Evolutionary conservation across 768 basidiomycete genomes (phyloP).

Genomic region (Chlorophyllum brunneum): DNA sequence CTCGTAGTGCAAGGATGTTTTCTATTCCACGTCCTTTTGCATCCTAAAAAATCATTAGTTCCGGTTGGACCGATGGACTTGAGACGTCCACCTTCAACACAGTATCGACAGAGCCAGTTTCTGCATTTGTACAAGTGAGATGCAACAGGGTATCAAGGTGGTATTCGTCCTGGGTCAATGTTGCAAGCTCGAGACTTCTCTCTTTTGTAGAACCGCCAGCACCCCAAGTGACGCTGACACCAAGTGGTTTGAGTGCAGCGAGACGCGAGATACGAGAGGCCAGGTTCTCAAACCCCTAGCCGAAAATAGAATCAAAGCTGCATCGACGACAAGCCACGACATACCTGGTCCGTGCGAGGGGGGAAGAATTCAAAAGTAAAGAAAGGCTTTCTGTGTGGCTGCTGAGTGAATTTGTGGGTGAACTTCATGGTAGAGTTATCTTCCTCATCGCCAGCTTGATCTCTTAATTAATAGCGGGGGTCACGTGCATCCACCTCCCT

Average conservation of each 20-base stretch:
- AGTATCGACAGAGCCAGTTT: constrained; percentile 79
- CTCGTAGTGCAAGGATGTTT: constrained; percentile 89
- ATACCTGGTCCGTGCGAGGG: constrained; percentile 85
- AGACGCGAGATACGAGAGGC: constrained; percentile 83
- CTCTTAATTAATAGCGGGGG: constrained; percentile 1
- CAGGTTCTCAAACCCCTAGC: constrained; percentile 87
- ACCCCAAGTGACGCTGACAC: constrained; percentile 95
- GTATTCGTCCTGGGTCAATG: constrained; percentile 66
- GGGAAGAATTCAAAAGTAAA: constrained; percentile 98
- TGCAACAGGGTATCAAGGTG: constrained; percentile 88
- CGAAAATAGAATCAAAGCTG: constrained; percentile 8
- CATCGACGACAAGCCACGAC: background rate
- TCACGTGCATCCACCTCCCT: constrained; percentile 2
- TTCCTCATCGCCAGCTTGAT: background rate
- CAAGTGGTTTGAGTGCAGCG: constrained; percentile 71
- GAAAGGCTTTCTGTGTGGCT: constrained; percentile 54
- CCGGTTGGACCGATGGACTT: background rate
- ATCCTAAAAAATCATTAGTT: constrained; percentile 36
- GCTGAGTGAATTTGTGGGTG: constrained; percentile 56
- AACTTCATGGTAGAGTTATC: constrained; percentile 55
- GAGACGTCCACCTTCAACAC: constrained; percentile 64
- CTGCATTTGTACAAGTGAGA: constrained; percentile 97
- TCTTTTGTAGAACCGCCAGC: constrained; percentile 93
- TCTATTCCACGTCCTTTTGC: constrained; percentile 81
- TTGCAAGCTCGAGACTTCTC: constrained; percentile 82